Evolutionary conservation across 257 asterid genomes (phyloP), one percentile per base, ranked within the genome.

Genomic region (Gentiana macrophylla): DNA sequence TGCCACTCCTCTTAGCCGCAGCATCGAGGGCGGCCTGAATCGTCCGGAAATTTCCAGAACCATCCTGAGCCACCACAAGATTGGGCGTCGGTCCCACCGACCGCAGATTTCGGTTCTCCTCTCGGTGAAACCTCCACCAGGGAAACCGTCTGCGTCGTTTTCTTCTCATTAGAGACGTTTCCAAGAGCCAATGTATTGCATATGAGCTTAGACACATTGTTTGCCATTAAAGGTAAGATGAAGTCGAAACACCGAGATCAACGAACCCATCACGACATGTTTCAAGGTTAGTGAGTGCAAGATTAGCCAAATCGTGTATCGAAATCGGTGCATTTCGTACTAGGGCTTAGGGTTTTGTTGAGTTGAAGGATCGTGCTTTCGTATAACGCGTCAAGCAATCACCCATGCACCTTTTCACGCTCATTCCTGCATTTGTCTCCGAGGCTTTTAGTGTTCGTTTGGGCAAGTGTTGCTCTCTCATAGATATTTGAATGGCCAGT

Each of bases 261-360:
- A 4, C 32, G 61, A 88, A 79, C 34, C 97, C 97, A 0, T 80
- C 56, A 12, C 66, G 77, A 32, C 95, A 88, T 3, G 94, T 88
- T 50, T 88, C 89, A 4, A 84, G 69, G 66, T 82, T 77, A 9
- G 94, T 88, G 37, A 88, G 48, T 2, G 97, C 86, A 9, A 91
- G 61, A 64, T 88, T 1, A 88, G 76, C 94, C 95, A 88, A 0
- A 94, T 88, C 82, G 94, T 0, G 68, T 37, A 55, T 87, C 96
- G 32, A 72, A 82, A 6, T 72, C 78, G 7, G 73, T 82, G 52
- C 88, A 75, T 12, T 69, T 76, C 5, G 59, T 52, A 67, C 3
- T 43, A 37, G 81, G 62, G 59, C 81, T 81, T 6, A 72, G 8
- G 0, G 94, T 84, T 55, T 68, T 67, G 75, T 84, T 82, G 49